These are phyloP conservation scores for Linnemannia zychae DNA, from an alignment of 192 early-diverging fungal species.

Conservation along the genomic window DNA sequence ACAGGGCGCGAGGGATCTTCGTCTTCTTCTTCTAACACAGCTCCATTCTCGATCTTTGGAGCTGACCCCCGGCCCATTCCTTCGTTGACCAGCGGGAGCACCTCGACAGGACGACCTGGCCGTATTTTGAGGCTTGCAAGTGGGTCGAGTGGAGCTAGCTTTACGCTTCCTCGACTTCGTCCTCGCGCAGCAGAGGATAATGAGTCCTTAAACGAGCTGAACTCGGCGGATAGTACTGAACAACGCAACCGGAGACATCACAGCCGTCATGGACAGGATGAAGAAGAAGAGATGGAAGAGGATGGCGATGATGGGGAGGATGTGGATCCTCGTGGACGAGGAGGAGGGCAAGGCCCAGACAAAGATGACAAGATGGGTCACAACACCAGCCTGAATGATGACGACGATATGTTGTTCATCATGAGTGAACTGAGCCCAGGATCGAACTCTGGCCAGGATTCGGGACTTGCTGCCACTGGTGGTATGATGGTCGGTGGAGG, in stretches of 20 bases:
- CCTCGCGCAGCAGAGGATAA: constrained; percentile 33
- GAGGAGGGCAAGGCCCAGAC: neutral
- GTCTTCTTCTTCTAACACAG: neutral
- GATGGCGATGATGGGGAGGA: constrained; percentile 25
- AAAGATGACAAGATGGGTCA: constrained; percentile 7
- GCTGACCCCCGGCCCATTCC: constrained; percentile 42
- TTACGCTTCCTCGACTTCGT: constrained; percentile 39
- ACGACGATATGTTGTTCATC: constrained; percentile 54
- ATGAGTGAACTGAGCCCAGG: constrained; percentile 51
- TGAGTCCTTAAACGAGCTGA: constrained; percentile 40
- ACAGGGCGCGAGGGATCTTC: constrained; percentile 9
- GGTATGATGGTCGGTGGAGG: neutral
- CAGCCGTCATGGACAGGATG: neutral
- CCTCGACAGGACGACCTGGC: constrained; percentile 22
- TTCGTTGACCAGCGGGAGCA: neutral
- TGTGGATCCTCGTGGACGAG: neutral
- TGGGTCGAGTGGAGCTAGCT: constrained; percentile 28
- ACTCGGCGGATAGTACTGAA: constrained; percentile 3
- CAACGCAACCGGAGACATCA: neutral
- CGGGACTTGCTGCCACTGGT: neutral
- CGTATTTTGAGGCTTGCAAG: constrained; percentile 24
- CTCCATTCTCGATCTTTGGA: neutral
- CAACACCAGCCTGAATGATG: constrained; percentile 44
- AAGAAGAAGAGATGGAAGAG: constrained; percentile 23
- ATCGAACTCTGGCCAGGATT: constrained; percentile 33